A percentile compares a stretch with the other conserved stretches of the same genome.
Evolutionary conservation across 331 rosid genomes (phyloP).

Genomic region (Rhamnella rubrinervis): DNA sequence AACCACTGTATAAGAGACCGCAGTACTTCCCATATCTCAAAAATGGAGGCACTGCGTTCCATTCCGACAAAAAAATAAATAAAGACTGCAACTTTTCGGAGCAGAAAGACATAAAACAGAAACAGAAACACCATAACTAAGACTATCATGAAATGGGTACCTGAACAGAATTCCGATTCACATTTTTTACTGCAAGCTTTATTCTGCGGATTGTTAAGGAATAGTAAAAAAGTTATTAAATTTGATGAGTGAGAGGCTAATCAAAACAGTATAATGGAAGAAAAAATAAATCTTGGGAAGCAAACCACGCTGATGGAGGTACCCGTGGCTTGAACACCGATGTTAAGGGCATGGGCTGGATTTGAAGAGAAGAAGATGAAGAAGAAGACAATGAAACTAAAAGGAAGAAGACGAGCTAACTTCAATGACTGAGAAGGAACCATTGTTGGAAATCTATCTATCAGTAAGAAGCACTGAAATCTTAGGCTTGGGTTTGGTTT

Average conservation of each 20-base stretch:
- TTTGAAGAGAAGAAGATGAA: constrained; percentile 19
- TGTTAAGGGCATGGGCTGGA: constrained; percentile 58
- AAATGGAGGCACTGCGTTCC: constrained; percentile 69
- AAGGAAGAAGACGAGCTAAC: constrained; percentile 25
- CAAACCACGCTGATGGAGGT: constrained; percentile 62
- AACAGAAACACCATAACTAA: not conserved
- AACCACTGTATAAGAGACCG: constrained; percentile 86
- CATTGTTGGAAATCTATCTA: constrained; percentile 7
- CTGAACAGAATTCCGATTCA: constrained; percentile 90
- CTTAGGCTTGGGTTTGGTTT: constrained; percentile 26
- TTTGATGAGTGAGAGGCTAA: not conserved
- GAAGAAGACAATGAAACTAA: constrained; percentile 32
- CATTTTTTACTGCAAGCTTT: constrained; percentile 83
- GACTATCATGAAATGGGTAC: constrained; percentile 23
- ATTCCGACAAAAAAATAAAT: not conserved
- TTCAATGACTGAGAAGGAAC: constrained; percentile 28
- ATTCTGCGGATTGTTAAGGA: constrained; percentile 41
- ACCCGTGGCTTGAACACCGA: constrained; percentile 74
- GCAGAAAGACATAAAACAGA: not conserved
- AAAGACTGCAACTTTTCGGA: not conserved
- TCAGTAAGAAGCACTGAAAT: constrained; percentile 11
- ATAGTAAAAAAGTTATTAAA: not conserved
- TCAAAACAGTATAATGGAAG: not conserved
- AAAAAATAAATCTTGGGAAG: not conserved
- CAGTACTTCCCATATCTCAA: constrained; percentile 96